Conservation (phyloP, 2,329 filamentous ascomycete genomes). For the Fusarium pilosicola region DNA sequence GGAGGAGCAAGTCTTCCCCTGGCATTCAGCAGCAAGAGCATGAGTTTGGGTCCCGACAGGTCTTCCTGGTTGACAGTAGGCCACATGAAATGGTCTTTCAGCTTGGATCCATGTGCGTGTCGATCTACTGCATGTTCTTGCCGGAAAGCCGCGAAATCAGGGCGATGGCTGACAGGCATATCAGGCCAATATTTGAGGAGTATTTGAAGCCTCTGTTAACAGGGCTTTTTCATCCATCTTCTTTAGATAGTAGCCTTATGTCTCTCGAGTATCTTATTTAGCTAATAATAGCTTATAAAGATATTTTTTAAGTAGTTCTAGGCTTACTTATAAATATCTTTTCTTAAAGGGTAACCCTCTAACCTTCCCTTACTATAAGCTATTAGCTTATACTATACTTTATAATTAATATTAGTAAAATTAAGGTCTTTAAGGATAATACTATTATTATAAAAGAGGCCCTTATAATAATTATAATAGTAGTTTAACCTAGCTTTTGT, state of each 20-base stretch:
- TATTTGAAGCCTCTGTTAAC: conserved; percentile 56
- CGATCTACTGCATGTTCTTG: conserved; percentile 31
- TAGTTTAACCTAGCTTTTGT: background rate
- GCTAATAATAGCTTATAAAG: background rate
- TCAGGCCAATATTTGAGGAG: conserved; percentile 60
- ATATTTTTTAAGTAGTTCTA: background rate
- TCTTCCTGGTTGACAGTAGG: conserved; percentile 69
- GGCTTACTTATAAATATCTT: background rate
- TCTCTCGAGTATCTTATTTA: conserved; percentile 54
- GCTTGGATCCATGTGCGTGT: conserved; percentile 20
- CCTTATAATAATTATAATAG: background rate
- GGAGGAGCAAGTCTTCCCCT: conserved; percentile 59
- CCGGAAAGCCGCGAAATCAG: conserved; percentile 58
- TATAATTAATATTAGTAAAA: rapidly evolving
- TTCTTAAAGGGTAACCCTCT: rapidly evolving
- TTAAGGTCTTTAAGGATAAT: background rate
- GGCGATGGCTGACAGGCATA: conserved; percentile 61
- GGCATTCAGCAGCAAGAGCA: conserved; percentile 63
- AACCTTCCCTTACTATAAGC: background rate
- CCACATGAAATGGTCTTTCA: conserved; percentile 56
- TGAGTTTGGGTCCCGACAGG: conserved; percentile 52
- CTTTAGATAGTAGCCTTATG: conserved; percentile 62
- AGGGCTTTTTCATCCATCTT: conserved; percentile 65
- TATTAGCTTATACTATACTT: background rate
- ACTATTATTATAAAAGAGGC: background rate